These are phyloP conservation scores for Elongisporangium senticosum DNA, from an alignment of 352 stramenopile genomes.

Conservation along the genomic window DNA sequence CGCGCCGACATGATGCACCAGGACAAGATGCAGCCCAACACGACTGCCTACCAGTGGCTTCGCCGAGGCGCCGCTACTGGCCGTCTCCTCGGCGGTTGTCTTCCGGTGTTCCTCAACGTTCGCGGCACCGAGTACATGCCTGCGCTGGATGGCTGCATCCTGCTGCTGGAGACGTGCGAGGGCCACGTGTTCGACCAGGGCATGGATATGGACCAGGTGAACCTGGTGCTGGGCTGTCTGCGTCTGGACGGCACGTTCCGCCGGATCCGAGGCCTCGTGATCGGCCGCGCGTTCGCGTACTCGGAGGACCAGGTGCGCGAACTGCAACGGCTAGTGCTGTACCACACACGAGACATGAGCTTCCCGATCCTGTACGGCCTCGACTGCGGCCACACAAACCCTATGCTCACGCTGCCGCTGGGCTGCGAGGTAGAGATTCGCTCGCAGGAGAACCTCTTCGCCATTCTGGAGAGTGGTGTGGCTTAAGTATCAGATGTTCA, in stretches of 20 bases:
- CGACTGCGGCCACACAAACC: constrained; percentile 55
- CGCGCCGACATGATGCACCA: constrained; percentile 31
- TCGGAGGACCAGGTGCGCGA: constrained; percentile 28
- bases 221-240: constrained; percentile 39
- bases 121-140: constrained; percentile 45
- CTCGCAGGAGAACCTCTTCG: constrained; percentile 20
- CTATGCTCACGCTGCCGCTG: constrained; percentile 43
- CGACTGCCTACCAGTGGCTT: constrained; percentile 32
- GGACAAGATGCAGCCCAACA: constrained; percentile 37
- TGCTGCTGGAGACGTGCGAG: constrained; percentile 54
- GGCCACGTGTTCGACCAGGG: constrained; percentile 41
- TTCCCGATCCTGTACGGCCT: constrained; percentile 63
- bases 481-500: neutral
- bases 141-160: constrained; percentile 26
- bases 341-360: constrained; percentile 37
- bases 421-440: constrained; percentile 36
- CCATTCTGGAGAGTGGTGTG: constrained; percentile 26
- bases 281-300: constrained; percentile 48
- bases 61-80: constrained; percentile 23
- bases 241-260: constrained; percentile 40
- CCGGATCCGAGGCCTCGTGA: constrained; percentile 40
- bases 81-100: constrained; percentile 41
- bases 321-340: constrained; percentile 37
- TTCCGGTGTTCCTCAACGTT: constrained; percentile 51
- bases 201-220: constrained; percentile 41